A percentile compares a stretch with the other conserved stretches of the same genome.
Evolutionary conservation across 2,329 filamentous ascomycete species (phyloP).

Genomic region (Fusarium bulbicola): DNA sequence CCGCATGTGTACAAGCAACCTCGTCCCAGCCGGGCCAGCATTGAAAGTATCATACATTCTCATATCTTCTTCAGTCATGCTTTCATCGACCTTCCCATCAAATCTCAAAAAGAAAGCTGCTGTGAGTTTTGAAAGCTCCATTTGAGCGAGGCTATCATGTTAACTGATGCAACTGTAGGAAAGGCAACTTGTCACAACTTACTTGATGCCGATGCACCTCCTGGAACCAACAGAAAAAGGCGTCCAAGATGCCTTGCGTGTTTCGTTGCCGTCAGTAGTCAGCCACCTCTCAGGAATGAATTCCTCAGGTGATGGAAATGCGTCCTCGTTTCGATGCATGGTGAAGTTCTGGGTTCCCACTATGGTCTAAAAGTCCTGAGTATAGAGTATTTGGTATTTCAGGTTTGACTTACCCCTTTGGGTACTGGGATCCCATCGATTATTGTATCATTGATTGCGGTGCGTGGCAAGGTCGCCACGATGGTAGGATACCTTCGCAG

Average conservation of each 20-base stretch:
- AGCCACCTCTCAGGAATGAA: background rate
- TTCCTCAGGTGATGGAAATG: background rate
- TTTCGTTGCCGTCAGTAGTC: background rate
- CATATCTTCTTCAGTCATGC: background rate
- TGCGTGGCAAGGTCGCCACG: background rate
- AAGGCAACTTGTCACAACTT: background rate
- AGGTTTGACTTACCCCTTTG: background rate
- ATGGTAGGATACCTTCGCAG: background rate
- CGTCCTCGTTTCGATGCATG: background rate
- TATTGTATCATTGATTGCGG: background rate
- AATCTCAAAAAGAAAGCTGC: background rate
- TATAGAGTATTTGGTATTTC: background rate
- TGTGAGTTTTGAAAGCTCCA: background rate
- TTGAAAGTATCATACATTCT: background rate
- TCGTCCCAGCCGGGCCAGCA: background rate
- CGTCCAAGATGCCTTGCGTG: background rate
- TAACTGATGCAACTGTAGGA: background rate
- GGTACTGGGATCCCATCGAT: background rate
- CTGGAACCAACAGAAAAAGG: background rate
- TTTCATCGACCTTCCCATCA: background rate
- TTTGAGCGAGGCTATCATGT: background rate
- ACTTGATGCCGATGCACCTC: background rate
- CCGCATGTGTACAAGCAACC: background rate
- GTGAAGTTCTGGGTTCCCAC: background rate
- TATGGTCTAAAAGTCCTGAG: background rate